Percentiles rank a stretch among this genome's conserved stretches.
phyloP scores from a whole-genome alignment of 2,329 filamentous ascomycete genomes.

The Ceratocystis papillata region DNA sequence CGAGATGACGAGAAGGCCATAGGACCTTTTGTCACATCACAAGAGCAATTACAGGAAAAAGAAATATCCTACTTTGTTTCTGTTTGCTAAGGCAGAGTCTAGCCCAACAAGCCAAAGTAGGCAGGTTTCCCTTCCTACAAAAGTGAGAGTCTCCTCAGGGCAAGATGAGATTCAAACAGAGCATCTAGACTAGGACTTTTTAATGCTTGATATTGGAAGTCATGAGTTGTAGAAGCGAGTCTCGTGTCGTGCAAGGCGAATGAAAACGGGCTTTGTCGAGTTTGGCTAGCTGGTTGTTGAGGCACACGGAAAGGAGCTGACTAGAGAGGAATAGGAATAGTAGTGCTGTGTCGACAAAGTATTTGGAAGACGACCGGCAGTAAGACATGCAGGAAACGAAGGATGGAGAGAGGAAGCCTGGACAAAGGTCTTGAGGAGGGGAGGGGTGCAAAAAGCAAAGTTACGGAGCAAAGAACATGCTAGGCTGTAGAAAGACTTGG shows the following conservation, averaged over 20 bases:
- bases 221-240: background rate
- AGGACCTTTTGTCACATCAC: background rate
- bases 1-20: background rate
- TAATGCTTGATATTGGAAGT: background rate
- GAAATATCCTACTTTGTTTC: background rate
- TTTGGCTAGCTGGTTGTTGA: background rate
- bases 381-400: background rate
- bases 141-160: background rate
- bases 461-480: background rate
- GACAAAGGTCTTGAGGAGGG: background rate
- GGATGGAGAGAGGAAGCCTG: background rate
- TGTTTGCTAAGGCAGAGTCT: no score
- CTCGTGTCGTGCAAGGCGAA: background rate
- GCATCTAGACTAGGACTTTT: no score
- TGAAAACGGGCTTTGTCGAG: background rate
- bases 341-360: background rate
- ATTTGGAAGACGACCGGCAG: background rate
- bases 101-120: background rate
- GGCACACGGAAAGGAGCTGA: background rate
- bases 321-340: background rate
- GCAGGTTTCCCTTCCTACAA: background rate
- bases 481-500: background rate
- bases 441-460: background rate
- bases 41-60: background rate
- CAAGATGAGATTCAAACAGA: background rate